Evolutionary conservation across 2,329 filamentous ascomycete species (phyloP).

Genomic region (Sarocladiaceae sp.): DNA sequence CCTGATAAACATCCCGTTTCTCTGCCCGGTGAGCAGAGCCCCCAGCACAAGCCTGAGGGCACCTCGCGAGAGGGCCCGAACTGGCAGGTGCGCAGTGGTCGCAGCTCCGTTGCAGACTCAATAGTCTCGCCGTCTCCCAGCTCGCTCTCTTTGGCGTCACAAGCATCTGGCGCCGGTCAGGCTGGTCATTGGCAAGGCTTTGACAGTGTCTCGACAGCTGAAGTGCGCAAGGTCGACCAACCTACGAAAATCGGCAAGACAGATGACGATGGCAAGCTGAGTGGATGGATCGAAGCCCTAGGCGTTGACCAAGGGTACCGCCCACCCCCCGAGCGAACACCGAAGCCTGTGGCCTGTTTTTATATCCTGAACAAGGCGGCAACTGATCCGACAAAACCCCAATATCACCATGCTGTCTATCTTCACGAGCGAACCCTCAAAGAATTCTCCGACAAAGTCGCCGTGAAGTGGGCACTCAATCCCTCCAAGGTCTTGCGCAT

Average conservation of each 20-base stretch:
- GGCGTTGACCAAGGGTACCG: slow-evolving; percentile 86
- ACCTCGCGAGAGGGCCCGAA: slow-evolving; percentile 39
- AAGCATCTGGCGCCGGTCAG: slow-evolving; percentile 39
- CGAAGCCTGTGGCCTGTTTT: slow-evolving; percentile 81
- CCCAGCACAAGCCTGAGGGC: slow-evolving; percentile 49
- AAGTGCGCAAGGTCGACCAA: slow-evolving; percentile 43
- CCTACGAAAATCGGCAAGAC: slow-evolving; percentile 47
- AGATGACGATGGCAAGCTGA: slow-evolving; percentile 61
- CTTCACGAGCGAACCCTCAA: slow-evolving; percentile 70
- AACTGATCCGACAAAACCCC: slow-evolving; percentile 45
- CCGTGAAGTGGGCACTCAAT: slow-evolving; percentile 78
- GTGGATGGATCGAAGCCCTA: slow-evolving; percentile 84
- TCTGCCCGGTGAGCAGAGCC: slow-evolving; percentile 62
- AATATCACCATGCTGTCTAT: slow-evolving; percentile 82
- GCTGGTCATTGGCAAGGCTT: slow-evolving; percentile 53
- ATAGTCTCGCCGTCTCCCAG: slow-evolving; percentile 65
- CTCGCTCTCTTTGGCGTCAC: slow-evolving; percentile 58
- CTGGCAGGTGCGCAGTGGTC: slow-evolving; percentile 50
- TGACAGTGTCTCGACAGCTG: slow-evolving; percentile 47
- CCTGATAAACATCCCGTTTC: slow-evolving; percentile 74
- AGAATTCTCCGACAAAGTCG: slow-evolving; percentile 69
- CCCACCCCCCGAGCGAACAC: slow-evolving; percentile 66
- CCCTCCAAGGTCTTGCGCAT: slow-evolving; percentile 65
- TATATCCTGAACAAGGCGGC: slow-evolving; percentile 63
- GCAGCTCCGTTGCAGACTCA: slow-evolving; percentile 56